phyloP scores from a whole-genome alignment of 768 basidiomycete genomes.

The Leucocoprinus sp. region DNA sequence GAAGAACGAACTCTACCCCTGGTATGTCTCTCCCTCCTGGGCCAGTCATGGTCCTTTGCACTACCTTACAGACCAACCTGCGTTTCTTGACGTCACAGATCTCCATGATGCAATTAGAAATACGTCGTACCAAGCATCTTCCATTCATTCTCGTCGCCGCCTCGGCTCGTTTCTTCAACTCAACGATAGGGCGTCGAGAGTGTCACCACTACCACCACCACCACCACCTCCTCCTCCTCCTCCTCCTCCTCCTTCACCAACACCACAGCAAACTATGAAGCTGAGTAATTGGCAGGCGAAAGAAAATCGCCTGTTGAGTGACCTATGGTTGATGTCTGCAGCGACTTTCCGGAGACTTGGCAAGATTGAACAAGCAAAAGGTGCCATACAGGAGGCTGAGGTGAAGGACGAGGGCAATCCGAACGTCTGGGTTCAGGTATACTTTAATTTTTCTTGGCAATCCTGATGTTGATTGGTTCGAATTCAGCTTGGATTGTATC shows the following conservation, averaged over 20 bases:
- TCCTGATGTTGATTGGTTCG: background rate
- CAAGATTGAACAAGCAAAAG: slow-evolving; percentile 84
- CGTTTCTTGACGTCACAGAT: slow-evolving; percentile 32
- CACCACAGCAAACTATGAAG: slow-evolving; percentile 26
- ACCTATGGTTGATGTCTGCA: slow-evolving; percentile 90
- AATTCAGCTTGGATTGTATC: slow-evolving; percentile 64
- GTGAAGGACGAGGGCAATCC: slow-evolving; percentile 79
- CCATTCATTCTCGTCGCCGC: slow-evolving; percentile 74
- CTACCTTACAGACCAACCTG: background rate
- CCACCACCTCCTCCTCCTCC: slow-evolving; percentile 39
- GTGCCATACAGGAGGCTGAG: slow-evolving; percentile 93
- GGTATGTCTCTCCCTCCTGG: slow-evolving; percentile 30
- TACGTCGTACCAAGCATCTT: slow-evolving; percentile 62
- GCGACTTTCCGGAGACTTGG: slow-evolving; percentile 88
- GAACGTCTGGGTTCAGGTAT: slow-evolving; percentile 90
- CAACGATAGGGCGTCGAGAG: slow-evolving; percentile 27
- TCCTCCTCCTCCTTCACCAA: slow-evolving; percentile 26
- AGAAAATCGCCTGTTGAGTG: slow-evolving; percentile 63
- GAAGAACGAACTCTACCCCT: slow-evolving; percentile 60
- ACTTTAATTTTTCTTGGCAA: background rate
- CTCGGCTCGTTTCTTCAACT: slow-evolving; percentile 40
- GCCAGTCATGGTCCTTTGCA: background rate
- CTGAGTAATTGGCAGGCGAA: slow-evolving; percentile 41
- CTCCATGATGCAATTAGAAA: slow-evolving; percentile 60
- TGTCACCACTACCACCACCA: slow-evolving; percentile 33